Evolutionary conservation across 345 rosid genomes (phyloP).

Genomic region (Salix dunnii): DNA sequence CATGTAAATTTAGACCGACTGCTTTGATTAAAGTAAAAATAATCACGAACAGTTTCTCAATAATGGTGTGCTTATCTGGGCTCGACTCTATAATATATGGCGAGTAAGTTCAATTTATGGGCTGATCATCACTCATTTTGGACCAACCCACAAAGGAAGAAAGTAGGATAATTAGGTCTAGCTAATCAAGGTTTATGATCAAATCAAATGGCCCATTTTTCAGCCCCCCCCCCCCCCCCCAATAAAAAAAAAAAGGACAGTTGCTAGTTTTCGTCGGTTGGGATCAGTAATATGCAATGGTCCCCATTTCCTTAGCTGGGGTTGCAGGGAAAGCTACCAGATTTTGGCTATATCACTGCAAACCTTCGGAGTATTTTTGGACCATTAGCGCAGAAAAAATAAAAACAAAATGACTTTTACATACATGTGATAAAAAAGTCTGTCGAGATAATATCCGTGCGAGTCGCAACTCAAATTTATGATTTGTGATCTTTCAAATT

Average conservation of each 20-base stretch:
- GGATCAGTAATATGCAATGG: slow-evolving; percentile 16
- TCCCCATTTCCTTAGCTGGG: slow-evolving; percentile 24
- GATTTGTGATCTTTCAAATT: too few species aligned
- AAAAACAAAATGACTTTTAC: too few species aligned
- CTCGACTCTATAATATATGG: neutral
- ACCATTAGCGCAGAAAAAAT: too few species aligned
- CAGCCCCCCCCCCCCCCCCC: neutral
- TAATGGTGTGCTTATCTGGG: neutral
- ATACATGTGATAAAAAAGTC: too few species aligned
- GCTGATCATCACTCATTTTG: neutral
- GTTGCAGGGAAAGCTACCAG: slow-evolving; percentile 17
- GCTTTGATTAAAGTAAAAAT: too few species aligned
- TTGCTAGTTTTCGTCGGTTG: neutral
- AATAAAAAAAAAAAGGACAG: too few species aligned
- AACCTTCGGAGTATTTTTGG: too few species aligned
- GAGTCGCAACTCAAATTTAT: too few species aligned
- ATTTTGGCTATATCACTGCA: slow-evolving; percentile 8
- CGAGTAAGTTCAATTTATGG: too few species aligned
- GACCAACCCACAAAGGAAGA: neutral
- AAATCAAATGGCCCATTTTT: neutral
- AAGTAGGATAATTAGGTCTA: neutral
- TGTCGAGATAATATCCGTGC: too few species aligned
- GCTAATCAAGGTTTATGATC: neutral
- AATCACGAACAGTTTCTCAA: neutral
- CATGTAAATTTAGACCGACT: too few species aligned